These are phyloP conservation scores for Serendipita vermifera DNA, from an alignment of 768 basidiomycete genomes.

Conservation along the genomic window DNA sequence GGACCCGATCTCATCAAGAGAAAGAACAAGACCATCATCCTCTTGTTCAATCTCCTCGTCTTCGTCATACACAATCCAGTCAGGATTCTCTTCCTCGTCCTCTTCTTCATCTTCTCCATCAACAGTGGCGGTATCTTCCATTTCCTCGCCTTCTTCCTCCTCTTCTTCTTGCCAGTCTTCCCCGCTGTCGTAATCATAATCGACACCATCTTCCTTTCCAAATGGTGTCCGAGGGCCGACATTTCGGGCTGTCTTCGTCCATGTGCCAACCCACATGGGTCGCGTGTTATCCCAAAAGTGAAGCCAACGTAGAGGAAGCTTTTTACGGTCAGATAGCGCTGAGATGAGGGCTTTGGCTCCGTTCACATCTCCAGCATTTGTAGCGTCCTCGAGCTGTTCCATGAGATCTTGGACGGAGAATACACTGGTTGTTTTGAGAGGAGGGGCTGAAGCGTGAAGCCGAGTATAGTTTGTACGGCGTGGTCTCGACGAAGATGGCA, in stretches of 20 bases:
- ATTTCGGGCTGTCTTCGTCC: conserved; percentile 65
- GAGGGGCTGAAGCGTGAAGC: not conserved
- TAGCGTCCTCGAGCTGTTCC: conserved; percentile 58
- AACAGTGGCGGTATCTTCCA: conserved; percentile 36
- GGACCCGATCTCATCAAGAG: conserved; percentile 17
- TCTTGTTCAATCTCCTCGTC: conserved; percentile 36
- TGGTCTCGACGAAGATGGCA: not conserved
- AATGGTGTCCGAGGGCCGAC: conserved; percentile 81
- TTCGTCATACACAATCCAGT: conserved; percentile 68
- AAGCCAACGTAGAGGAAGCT: conserved; percentile 65
- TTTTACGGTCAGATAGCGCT: conserved; percentile 45
- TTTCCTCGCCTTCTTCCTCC: conserved; percentile 60
- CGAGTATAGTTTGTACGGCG: conserved; percentile 2
- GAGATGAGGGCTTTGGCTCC: conserved; percentile 52
- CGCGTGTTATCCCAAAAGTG: conserved; percentile 74
- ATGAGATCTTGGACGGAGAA: conserved; percentile 41
- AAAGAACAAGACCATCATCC: conserved; percentile 25
- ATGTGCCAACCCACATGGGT: conserved; percentile 88
- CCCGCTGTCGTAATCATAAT: conserved; percentile 90
- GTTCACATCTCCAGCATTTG: conserved; percentile 56
- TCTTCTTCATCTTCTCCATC: conserved; percentile 61
- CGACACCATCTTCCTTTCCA: conserved; percentile 60
- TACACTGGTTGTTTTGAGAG: conserved; percentile 22
- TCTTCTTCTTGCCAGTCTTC: conserved; percentile 94
- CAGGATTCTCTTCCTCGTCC: conserved; percentile 62